Evolutionary conservation across 2,329 filamentous ascomycete species (phyloP), one percentile per base, ranked within the genome.

Genomic region (Setomelanomma holmii): DNA sequence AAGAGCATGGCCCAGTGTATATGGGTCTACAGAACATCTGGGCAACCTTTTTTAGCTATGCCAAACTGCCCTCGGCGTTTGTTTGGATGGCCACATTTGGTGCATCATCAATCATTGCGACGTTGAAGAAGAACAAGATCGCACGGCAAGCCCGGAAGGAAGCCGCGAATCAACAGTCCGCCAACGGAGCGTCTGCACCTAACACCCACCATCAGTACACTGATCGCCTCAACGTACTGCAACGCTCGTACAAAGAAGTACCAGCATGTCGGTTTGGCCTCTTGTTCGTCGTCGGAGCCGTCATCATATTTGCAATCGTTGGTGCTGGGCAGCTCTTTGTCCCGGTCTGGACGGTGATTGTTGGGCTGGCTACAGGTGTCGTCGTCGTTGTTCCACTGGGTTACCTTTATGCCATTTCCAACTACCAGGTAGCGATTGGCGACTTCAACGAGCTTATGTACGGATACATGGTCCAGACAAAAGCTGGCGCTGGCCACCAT

Each of bases 371-470:
- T 1, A 85, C 80, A 0, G 84, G 84, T 0, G 83, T 80, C 0
- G 53, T 84, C 10, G 76, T 85, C 12, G 83, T 86, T 20, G 66
- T 86, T 1, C 84, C 84, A 0, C 76, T 87, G 12, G 80, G 81
- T 10, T 86, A 83, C 77, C 75, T 87, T 0, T 86, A 86, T 46
- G 82, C 83, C 1, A 75, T 86, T 23, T 86, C 84, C 7, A 86
- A 85, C 60, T 80, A 77, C 53, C 76, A 76, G 49, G 64, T 81
- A 21, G 74, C 83, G 1, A 85, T 85, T 6, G 84, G 84, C 2
- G 82, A 81, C 1, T 82, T 83, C 62, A 87, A 86, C 51, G 83
- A 86, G 66, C 71, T 87, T 0, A 68, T 85, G 6, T 86, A 86
- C 53, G 84, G 84, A 2, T 78, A 84, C 23, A 85, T 86, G 83